Evolutionary conservation across 805 yeast genomes (phyloP), one percentile per base, ranked within the genome.

Genomic region (Sungouiella thailandica): DNA sequence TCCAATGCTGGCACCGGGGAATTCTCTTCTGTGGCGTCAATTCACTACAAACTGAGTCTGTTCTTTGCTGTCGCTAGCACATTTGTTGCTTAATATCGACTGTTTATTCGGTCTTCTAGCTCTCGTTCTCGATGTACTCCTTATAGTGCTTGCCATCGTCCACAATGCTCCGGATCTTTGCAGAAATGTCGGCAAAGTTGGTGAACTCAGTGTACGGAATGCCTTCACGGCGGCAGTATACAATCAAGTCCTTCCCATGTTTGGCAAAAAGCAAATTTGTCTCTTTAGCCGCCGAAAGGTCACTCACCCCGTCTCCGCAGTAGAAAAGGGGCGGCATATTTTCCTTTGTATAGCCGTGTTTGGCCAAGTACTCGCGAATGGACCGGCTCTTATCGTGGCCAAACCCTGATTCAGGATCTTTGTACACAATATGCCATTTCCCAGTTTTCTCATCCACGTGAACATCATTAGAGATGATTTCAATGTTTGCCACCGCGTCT

Each of bases 231-330:
- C 72, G 72, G 64, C 97, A 93, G 65, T 78, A 90, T 25, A 79
- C 80, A 47, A 90, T 82, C 48, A 93, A 72, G 55, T 93, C 97
- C 50, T 83, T 78, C 31, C 97, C 98, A 44, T 78, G 77, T 65
- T 88, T 90, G 29, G 98, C 98, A 60, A 90, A 93, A 45, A 93
- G 65, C 47, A 90, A 68, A 58, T 93, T 90, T 25, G 98, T 88
- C 60, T 93, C 96, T 53, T 83, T 81, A 16, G 97, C 97, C 16
- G 98, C 98, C 37, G 87, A 77, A 47, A 93, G 68, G 59, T 93
- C 99, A 29, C 94, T 81, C 20, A 93, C 96, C 44, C 99, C 99
- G 58, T 93, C 99, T 39, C 99, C 99, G 53, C 95, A 85, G 68
- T 93, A 93, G 57, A 90, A 86, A 48, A 87, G 71, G 25, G 68